Conservation (phyloP, 2,329 filamentous ascomycete species). For the Nothomitra cinnamomea region DNA sequence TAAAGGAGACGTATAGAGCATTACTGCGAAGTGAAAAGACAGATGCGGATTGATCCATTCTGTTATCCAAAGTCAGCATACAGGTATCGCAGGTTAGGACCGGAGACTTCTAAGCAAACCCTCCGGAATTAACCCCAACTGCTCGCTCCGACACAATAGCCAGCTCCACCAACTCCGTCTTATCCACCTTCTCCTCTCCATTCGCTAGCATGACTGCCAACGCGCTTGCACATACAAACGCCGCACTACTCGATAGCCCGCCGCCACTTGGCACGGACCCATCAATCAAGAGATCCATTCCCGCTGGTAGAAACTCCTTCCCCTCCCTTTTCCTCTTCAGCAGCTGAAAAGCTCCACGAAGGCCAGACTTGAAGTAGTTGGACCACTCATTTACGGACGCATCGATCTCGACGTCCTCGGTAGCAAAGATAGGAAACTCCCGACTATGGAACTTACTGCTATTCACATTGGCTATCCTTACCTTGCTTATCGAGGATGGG, state of each 20-base stretch:
- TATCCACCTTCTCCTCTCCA: conserved; percentile 60
- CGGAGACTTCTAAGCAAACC: conserved; percentile 34
- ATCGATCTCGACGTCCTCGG: conserved; percentile 60
- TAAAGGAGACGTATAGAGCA: conserved; percentile 81
- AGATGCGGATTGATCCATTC: conserved; percentile 95
- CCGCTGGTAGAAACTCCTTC: conserved; percentile 45
- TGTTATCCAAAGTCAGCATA: conserved; percentile 19
- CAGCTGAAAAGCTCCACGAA: conserved; percentile 65
- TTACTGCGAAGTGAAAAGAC: conserved; percentile 79
- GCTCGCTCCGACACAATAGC: conserved; percentile 88
- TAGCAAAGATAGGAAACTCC: conserved; percentile 52
- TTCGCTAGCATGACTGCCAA: conserved; percentile 79
- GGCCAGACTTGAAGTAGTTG: conserved; percentile 93
- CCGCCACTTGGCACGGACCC: conserved; percentile 85
- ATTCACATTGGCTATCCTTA: conserved; percentile 69
- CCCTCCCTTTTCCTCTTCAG: conserved; percentile 43
- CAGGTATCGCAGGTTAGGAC: background rate
- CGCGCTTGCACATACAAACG: conserved; percentile 80
- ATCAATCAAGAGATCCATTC: conserved; percentile 80
- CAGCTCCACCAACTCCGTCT: conserved; percentile 80
- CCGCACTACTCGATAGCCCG: conserved; percentile 83
- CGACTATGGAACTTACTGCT: conserved; percentile 56
- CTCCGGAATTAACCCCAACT: conserved; percentile 92
- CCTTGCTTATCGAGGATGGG: conserved; percentile 16
- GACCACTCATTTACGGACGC: conserved; percentile 80